phyloP scores from a whole-genome alignment of 108 stramenopile genomes.

The Bacterosira constricta region DNA sequence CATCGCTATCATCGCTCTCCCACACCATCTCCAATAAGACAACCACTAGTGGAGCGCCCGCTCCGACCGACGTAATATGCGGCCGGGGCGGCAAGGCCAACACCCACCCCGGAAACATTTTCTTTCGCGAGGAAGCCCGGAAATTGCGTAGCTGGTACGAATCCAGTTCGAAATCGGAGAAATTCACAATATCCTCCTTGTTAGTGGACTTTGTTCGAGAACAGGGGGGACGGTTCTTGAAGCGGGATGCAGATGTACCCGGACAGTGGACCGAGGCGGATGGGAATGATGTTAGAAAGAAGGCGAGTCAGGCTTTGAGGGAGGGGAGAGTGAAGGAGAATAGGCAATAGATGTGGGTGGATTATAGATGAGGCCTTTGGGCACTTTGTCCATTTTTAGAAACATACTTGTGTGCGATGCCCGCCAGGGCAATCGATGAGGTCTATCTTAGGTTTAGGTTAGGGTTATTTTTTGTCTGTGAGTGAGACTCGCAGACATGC shows the following conservation, averaged over 20 bases:
- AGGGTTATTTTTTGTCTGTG: too few species aligned
- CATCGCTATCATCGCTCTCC: neutral
- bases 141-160: conserved; percentile 46
- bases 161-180: conserved; percentile 41
- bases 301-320: conserved; percentile 61
- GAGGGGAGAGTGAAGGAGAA: conserved; percentile 43
- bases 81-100: conserved; percentile 50
- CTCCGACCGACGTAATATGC: conserved; percentile 42
- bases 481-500: too few species aligned
- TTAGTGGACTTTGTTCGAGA: conserved; percentile 50
- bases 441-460: too few species aligned
- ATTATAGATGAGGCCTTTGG: too few species aligned
- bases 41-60: neutral
- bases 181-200: conserved; percentile 35
- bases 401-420: too few species aligned
- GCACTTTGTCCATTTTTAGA: too few species aligned
- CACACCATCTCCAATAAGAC: neutral
- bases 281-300: conserved; percentile 52
- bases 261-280: conserved; percentile 46
- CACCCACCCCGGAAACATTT: conserved; percentile 45
- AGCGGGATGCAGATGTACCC: conserved; percentile 33
- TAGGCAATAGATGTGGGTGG: too few species aligned
- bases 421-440: too few species aligned
- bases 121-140: conserved; percentile 35
- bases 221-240: conserved; percentile 51